These are phyloP conservation scores for Clitocybe nebularis DNA, from an alignment of 1,284 basidiomycete species.

Conservation along the genomic window DNA sequence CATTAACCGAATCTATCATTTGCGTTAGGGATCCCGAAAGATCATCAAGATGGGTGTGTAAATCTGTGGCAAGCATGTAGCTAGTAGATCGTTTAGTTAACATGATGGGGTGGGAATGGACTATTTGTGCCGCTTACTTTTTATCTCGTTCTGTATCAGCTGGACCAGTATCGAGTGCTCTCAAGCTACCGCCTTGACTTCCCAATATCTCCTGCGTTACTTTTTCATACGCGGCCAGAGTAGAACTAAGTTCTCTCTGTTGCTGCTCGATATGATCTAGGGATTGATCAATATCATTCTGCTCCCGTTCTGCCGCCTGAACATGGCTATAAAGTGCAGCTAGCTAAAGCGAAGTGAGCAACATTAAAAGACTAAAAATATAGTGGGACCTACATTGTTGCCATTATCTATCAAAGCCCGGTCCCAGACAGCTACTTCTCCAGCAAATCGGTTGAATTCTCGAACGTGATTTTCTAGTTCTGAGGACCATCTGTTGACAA, in stretches of 20 bases:
- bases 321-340: conserved; percentile 76
- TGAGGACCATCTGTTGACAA: conserved; percentile 87
- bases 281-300: conserved; percentile 76
- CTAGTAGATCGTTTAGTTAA: too few species aligned
- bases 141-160: conserved; percentile 93
- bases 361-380: background rate
- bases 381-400: conserved; percentile 66
- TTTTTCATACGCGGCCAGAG: conserved; percentile 86
- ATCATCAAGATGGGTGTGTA: conserved; percentile 92
- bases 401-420: conserved; percentile 89
- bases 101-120: too few species aligned
- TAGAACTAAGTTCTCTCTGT: conserved; percentile 79
- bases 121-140: conserved; percentile 74
- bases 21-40: conserved; percentile 85
- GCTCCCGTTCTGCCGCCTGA: conserved; percentile 72
- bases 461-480: conserved; percentile 85
- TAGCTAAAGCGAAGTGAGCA: conserved; percentile 51
- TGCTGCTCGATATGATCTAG: conserved; percentile 93
- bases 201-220: conserved; percentile 79
- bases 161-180: conserved; percentile 78
- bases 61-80: conserved; percentile 87
- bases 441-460: conserved; percentile 87
- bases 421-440: conserved; percentile 95
- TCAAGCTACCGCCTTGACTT: conserved; percentile 58
- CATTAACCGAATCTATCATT: conserved; percentile 94